Base-by-base conservation (phyloP, 495 filamentous ascomycete genomes). In the Aspergillus avenaceus region DNA sequence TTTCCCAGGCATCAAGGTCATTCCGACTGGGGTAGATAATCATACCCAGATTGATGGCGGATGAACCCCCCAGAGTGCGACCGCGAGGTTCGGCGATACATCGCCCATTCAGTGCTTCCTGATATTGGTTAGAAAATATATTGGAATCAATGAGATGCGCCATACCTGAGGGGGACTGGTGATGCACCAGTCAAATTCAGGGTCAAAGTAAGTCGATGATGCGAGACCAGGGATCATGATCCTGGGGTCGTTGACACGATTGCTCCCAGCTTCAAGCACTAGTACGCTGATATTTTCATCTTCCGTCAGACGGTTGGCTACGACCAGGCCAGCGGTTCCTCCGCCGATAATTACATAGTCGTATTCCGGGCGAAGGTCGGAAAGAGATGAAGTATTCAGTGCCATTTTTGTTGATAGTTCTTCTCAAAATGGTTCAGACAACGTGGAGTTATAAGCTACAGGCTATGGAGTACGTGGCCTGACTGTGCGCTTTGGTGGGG, bases 161-260 rank as follows among this genome's bases (percentile, higher is more conserved):
- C 57, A 27, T 50, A 78, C 73, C 63, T 83, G 78, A 9, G 78
- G 78, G 12, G 68, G 60, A 11, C 75, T 79, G 27, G 56, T 64
- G 37, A 75, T 78, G 37, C 75, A 69, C 80, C 79, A 84, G 53
- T 80, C 79, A 56, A 75, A 77, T 16, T 76, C 69, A 0, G 70
- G 51, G 31, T 80, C 72, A n/a, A 69, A 72, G 49, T 74, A 73
- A 8, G 68, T 47, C 0, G 54, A 69, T 2, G 53, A 56, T 24
- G 73, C 61, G 11, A 71, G 53, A 13, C 71, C 78, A 5, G 77
- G 79, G 0, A 65, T 67, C 7, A 67, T 61, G 19, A 80, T 64
- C 12, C 65, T 41, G 7, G 70, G 70, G 45, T 81, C 73, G 0
- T 64, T 56, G 19, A 57, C 60, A 25, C 63, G 71, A 55, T 80